Conservation (phyloP, 768 basidiomycete genomes). For the Floccularia luteovirens region DNA sequence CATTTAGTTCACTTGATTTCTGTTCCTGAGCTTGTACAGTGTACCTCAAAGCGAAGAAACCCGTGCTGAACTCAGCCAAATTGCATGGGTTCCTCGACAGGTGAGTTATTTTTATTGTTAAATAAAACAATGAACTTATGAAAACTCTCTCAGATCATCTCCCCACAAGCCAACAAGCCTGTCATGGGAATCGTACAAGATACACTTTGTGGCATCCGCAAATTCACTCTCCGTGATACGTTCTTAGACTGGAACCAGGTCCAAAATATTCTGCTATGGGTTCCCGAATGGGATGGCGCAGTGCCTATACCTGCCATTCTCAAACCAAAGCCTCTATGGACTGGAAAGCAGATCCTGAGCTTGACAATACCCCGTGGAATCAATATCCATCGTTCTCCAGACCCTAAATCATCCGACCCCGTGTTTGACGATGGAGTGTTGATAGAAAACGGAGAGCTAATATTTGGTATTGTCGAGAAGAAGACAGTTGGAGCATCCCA, state of each 20-base stretch:
- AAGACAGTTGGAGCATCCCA: constrained; percentile 97
- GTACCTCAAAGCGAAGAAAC: constrained; percentile 99
- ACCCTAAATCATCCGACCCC: constrained; percentile 73
- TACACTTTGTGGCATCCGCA: constrained; percentile 94
- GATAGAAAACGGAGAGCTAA: constrained; percentile 94
- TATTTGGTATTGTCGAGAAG: constrained; percentile 95
- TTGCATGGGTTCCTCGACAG: constrained; percentile 97
- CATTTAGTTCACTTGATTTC: neutral
- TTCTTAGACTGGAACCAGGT: constrained; percentile 95
- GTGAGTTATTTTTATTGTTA: constrained; percentile 25
- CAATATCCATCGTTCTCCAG: constrained; percentile 80
- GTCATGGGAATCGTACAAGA: constrained; percentile 99
- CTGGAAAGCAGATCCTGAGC: constrained; percentile 93
- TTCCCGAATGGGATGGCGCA: constrained; percentile 93
- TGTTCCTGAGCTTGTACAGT: constrained; percentile 30
- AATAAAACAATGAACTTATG: neutral
- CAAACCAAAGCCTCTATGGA: constrained; percentile 97
- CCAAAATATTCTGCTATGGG: constrained; percentile 97
- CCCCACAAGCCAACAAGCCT: constrained; percentile 98
- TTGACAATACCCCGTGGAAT: constrained; percentile 92
- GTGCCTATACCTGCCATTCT: constrained; percentile 91
- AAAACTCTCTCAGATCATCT: constrained; percentile 72
- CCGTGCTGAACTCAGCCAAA: constrained; percentile 94
- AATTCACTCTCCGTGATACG: constrained; percentile 92
- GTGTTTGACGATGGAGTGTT: constrained; percentile 91